Evolutionary conservation across 2,329 filamentous ascomycete genomes (phyloP).

Genomic region (Colletotrichum cuscutae): DNA sequence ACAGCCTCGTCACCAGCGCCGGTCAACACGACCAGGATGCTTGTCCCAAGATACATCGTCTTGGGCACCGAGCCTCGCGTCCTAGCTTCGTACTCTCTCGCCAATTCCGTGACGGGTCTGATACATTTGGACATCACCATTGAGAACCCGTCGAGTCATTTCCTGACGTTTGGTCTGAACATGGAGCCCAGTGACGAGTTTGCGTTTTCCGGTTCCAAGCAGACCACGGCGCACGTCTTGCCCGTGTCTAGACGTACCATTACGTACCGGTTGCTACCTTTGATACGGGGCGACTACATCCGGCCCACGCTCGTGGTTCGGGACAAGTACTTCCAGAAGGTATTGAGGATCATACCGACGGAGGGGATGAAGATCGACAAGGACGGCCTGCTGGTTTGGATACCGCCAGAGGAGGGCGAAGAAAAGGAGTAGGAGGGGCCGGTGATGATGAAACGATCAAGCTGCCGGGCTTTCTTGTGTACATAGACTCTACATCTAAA

Average conservation of each 20-base stretch:
- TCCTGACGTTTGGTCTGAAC: slow-evolving; percentile 88
- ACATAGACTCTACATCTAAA: slow-evolving; percentile 30
- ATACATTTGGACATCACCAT: slow-evolving; percentile 71
- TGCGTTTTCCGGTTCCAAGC: slow-evolving; percentile 90
- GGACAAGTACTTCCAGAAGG: slow-evolving; percentile 94
- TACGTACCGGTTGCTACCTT: slow-evolving; percentile 79
- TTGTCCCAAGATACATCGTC: slow-evolving; percentile 82
- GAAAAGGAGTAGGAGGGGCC: slow-evolving; percentile 37
- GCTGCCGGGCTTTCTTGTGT: slow-evolving; percentile 8
- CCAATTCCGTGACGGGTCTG: slow-evolving; percentile 45
- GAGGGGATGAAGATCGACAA: slow-evolving; percentile 76
- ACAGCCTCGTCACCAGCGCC: slow-evolving; percentile 29
- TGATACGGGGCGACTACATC: slow-evolving; percentile 74
- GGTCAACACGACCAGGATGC: slow-evolving; percentile 74
- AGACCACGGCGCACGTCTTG: slow-evolving; percentile 81
- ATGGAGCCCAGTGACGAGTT: slow-evolving; percentile 96
- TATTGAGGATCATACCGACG: slow-evolving; percentile 81
- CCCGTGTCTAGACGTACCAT: slow-evolving; percentile 81
- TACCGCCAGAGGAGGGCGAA: slow-evolving; percentile 56
- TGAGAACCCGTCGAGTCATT: slow-evolving; percentile 94
- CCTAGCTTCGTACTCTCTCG: slow-evolving; percentile 67
- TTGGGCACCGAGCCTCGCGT: slow-evolving; percentile 89
- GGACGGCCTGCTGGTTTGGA: slow-evolving; percentile 72
- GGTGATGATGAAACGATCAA: slow-evolving; percentile 3
- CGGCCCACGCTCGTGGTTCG: slow-evolving; percentile 79